These are phyloP conservation scores for Anisodus tanguticus DNA, from an alignment of 257 asterid genomes.

Conservation along the genomic window DNA sequence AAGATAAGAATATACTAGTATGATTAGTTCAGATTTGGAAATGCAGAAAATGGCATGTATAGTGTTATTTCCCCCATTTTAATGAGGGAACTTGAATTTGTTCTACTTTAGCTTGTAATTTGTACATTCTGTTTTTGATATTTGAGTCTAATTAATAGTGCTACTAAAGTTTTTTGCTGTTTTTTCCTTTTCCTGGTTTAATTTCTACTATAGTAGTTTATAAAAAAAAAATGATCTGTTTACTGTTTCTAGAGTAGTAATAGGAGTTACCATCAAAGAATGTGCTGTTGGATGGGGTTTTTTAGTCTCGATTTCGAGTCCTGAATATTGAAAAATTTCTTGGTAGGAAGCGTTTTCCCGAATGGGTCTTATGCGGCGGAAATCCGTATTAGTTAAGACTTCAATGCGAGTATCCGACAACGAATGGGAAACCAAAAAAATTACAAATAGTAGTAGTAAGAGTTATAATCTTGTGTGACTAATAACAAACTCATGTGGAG, in stretches of 20 bases:
- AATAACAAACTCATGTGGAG: background rate
- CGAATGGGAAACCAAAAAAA: too few relatives aligned
- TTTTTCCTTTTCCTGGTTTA: background rate
- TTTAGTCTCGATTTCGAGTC: too few relatives aligned
- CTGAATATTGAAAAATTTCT: too few relatives aligned
- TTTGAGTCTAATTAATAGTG: background rate
- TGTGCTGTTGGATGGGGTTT: too few relatives aligned
- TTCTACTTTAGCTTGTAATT: background rate
- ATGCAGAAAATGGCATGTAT: background rate
- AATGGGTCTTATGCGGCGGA: too few relatives aligned
- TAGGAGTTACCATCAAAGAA: too few relatives aligned
- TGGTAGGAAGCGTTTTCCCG: too few relatives aligned
- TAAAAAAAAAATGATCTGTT: background rate
- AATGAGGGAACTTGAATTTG: background rate
- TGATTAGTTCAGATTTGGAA: background rate
- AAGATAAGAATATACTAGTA: too few relatives aligned
- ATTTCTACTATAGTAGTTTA: background rate
- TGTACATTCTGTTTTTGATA: background rate
- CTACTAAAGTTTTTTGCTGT: background rate
- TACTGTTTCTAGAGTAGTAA: too few relatives aligned
- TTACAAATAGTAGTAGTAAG: background rate
- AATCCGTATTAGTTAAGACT: too few relatives aligned
- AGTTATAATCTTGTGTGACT: background rate
- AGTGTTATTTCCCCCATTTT: slow-evolving; percentile 17
- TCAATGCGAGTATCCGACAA: too few relatives aligned